A percentile compares a stretch with the other conserved stretches of the same genome.
Evolutionary conservation across 2,329 filamentous ascomycete species (phyloP).

Genomic region (Aspergillus terreus): DNA sequence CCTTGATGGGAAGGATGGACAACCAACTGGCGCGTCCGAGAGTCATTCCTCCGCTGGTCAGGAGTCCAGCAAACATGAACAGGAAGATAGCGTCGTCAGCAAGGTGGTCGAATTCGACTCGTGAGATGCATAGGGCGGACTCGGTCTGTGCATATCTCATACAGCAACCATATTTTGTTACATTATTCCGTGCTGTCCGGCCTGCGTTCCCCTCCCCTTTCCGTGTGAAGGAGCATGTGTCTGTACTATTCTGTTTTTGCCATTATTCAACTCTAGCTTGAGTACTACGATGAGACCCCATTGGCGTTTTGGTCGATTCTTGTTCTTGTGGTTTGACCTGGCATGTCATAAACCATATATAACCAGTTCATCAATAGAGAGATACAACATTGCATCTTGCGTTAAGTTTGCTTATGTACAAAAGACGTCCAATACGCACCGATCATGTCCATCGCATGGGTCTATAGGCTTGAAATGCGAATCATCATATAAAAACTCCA

Average conservation of each 20-base stretch:
- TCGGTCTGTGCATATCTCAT: neutral
- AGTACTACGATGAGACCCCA: neutral
- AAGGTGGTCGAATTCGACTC: slow-evolving; percentile 38
- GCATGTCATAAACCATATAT: neutral
- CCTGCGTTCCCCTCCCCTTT: neutral
- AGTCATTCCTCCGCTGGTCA: slow-evolving; percentile 5
- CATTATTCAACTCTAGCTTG: neutral
- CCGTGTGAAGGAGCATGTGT: neutral
- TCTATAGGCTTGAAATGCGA: neutral
- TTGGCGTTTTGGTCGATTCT: neutral
- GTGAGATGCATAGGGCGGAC: slow-evolving; percentile 7
- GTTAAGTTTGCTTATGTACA: neutral
- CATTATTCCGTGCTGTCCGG: neutral
- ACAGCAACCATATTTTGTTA: neutral
- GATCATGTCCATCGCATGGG: neutral
- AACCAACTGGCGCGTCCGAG: neutral
- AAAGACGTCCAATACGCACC: neutral
- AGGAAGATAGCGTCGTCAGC: slow-evolving; percentile 28
- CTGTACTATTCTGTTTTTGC: neutral
- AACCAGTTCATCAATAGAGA: neutral
- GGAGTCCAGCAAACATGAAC: slow-evolving; percentile 6
- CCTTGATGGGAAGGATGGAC: slow-evolving; percentile 23
- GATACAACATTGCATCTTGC: neutral
- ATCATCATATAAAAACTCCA: neutral
- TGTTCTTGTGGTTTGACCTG: neutral